Evolutionary conservation across 2,329 filamentous ascomycete genomes (phyloP), one percentile per base, ranked within the genome.

Genomic region (Epichloe elymi): DNA sequence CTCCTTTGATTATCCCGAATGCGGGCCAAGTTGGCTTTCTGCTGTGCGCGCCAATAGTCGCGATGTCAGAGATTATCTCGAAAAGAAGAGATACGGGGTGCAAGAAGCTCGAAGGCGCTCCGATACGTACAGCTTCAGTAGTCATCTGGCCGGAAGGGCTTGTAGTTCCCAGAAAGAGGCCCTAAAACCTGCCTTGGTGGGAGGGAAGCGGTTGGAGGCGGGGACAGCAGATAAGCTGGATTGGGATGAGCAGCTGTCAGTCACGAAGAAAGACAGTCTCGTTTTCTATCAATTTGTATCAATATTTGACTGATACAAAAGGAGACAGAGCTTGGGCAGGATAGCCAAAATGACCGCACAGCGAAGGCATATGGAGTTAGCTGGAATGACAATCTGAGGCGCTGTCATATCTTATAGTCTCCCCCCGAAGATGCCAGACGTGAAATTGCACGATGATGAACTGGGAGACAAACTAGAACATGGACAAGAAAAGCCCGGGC

Each of bases 1-100:
- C 85, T 80, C 51, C 85, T 75, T 63, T 89, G 86, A 60, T 89
- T 90, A 59, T 89, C 83, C 56, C 85, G 78, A 57, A 88, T 83
- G 52, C 85, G 81, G 55, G 66, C 67, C 58, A 70, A 60, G 52
- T 70, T 70, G 54, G 65, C 65, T 54, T 65, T 67, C 56, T 68
- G 65, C 66, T 68, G 56, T 50, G 19, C 37, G 51, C 30, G 37
- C 36, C 37, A 48, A 39, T 8, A 23, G 47, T 40, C 41, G 23
- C 6, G 6, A 11, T 3, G 26, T 38, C 46, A 51, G 45, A 26
- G 10, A 26, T 15, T 15, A 15, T 40, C 12, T 40, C 19, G 42
- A 41, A n/a, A n/a, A 17, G 6, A 26, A 37, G 7, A 37, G 4
- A 14, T 23, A 38, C 19, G 11, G 12, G 14, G 10, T 23, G 45